phyloP scores from a whole-genome alignment of 495 filamentous ascomycete species.

The Podospora pseudopauciseta region DNA sequence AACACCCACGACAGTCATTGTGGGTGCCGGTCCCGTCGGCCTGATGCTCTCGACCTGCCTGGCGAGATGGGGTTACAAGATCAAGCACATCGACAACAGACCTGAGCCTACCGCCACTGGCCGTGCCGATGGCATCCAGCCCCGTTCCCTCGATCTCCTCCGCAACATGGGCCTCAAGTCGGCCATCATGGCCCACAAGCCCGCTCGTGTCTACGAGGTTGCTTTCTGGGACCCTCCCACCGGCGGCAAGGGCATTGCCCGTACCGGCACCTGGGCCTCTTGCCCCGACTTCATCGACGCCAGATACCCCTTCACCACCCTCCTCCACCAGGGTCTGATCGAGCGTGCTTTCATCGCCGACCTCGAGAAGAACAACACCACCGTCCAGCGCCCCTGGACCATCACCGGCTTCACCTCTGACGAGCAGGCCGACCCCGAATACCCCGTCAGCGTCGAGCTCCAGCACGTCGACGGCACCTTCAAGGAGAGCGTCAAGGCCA shows the following conservation, averaged over 20 bases:
- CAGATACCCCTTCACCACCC: slow-evolving; percentile 70
- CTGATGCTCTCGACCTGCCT: slow-evolving; percentile 81
- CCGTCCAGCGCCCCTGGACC: slow-evolving; percentile 58
- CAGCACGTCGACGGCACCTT: slow-evolving; percentile 70
- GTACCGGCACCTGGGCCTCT: slow-evolving; percentile 66
- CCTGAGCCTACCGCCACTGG: slow-evolving; percentile 65
- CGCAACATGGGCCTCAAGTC: slow-evolving; percentile 67
- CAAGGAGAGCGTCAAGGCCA: slow-evolving; percentile 52
- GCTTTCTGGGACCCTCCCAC: slow-evolving; percentile 71
- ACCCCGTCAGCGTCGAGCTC: slow-evolving; percentile 62
- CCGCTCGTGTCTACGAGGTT: slow-evolving; percentile 70
- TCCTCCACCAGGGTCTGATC: slow-evolving; percentile 72
- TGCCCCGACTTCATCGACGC: slow-evolving; percentile 74
- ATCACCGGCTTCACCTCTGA: slow-evolving; percentile 62
- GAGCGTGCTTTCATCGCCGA: slow-evolving; percentile 69
- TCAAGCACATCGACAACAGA: slow-evolving; percentile 69
- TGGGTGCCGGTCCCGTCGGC: slow-evolving; percentile 87
- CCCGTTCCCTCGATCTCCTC: slow-evolving; percentile 72
- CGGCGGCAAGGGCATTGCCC: slow-evolving; percentile 54
- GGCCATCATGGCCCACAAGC: slow-evolving; percentile 73
- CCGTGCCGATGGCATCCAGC: slow-evolving; percentile 76
- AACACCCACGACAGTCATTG: slow-evolving; percentile 57
- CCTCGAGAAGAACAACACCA: slow-evolving; percentile 54
- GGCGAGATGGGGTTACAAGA: slow-evolving; percentile 65
- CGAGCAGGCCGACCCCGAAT: slow-evolving; percentile 54